Conservation (phyloP, 805 yeast species). For the Candida xyloterini region DNA sequence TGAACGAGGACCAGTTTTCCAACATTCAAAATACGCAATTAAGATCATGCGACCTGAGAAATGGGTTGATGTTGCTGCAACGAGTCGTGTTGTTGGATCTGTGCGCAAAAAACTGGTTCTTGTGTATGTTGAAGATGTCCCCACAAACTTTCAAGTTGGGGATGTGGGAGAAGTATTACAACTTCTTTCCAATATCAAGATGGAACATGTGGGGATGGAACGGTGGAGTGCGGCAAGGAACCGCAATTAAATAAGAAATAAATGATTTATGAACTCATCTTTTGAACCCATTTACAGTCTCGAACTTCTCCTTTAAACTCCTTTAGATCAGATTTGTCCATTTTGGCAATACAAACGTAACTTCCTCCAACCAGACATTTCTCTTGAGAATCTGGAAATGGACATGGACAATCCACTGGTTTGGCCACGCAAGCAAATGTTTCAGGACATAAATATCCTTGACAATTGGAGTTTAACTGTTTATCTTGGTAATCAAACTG, state of each 20-base stretch:
- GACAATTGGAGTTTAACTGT: constrained; percentile 48
- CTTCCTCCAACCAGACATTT: constrained; percentile 67
- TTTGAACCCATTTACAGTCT: constrained; percentile 82
- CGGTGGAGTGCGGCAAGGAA: constrained; percentile 1
- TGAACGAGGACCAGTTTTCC: constrained; percentile 90
- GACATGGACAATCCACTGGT: constrained; percentile 83
- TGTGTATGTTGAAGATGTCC: constrained; percentile 60
- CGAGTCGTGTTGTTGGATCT: constrained; percentile 79
- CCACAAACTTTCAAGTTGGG: background rate
- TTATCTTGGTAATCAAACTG: constrained; percentile 38
- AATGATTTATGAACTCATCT: constrained; percentile 46
- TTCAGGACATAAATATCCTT: constrained; percentile 73
- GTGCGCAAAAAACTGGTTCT: constrained; percentile 78
- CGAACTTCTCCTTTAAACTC: constrained; percentile 46
- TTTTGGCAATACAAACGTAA: constrained; percentile 81
- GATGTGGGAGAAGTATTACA: background rate
- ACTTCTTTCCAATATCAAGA: constrained; percentile 7
- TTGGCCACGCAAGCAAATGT: constrained; percentile 72
- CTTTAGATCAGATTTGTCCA: constrained; percentile 39
- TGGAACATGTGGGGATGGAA: constrained; percentile 25
- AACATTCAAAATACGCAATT: constrained; percentile 86
- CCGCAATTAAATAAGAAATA: background rate
- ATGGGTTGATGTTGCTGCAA: constrained; percentile 64
- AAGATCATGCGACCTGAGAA: constrained; percentile 13
- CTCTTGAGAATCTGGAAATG: constrained; percentile 78